Base-by-base conservation (phyloP, 1,139 yeast species). In the Groenewaldozyma sp. region DNA sequence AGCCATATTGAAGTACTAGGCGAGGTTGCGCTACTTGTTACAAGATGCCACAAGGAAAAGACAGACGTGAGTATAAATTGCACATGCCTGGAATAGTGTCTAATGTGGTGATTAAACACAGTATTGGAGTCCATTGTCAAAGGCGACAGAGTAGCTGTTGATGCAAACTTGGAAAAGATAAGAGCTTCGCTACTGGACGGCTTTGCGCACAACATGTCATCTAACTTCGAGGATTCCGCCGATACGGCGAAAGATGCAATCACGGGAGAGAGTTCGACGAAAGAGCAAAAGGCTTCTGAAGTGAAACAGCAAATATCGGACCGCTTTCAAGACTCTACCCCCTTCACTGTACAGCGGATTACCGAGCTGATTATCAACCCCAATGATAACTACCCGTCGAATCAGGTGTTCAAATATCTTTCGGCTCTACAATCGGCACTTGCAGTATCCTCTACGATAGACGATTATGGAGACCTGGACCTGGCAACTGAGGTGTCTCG, bases 331-430 rank as follows among this genome's bases (percentile, higher is more conserved):
- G 49, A 1, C 44, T 54, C 1, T n/a, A 79, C 83, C 1, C 86
- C 84, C 0, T 78, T 76, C 54, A 78, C 83, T 0, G 52, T 76
- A 1, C 64, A 68, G 36, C 56, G 86, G 39, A 48, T 78, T 6
- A 70, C 77, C 0, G 86, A 79, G 53, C 55, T 79, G 16, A 45
- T 77, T 1, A 38, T 56, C 1, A 55, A 62, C 11, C 79, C 80
- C 0, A 46, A 45, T 14, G 63, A 64, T 18, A 67, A 65, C 48
- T 61, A 61, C 32, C 46, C 68, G 2, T 50, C 47, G 1, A 50
- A 55, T 18, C 58, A 53, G 24, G 60, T 58, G 1, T 61, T 60
- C 31, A 67, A 66, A 48, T 68, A 58, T 35, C 45, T 67, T 3
- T 50, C 57, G 11, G 73, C 73, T 1, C 36, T 67, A 18, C 60